Base-by-base conservation (phyloP, 805 yeast genomes). In the Priceomyces castillae region DNA sequence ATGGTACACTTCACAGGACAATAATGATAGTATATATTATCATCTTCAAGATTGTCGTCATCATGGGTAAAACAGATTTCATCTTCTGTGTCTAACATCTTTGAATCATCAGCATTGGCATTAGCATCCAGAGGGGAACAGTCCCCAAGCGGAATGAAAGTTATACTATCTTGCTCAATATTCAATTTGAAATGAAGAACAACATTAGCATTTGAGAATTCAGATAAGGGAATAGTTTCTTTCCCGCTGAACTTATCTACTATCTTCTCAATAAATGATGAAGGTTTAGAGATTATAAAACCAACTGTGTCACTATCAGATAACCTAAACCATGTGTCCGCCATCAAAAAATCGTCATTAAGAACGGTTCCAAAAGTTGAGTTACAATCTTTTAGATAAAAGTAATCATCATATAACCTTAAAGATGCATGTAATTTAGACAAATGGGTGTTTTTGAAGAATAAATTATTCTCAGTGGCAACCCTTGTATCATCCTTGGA, bases 331-430 rank as follows among this genome's bases (percentile, higher is more conserved):
- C 49, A 46, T 16, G 34, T 40, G 22, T 45, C 48, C 1, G 67
- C 62, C 12, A 52, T 38, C 14, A 70, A 50, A 19, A 57, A 54
- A 6, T 54, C 39, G 22, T 56, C 53, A 43, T 67, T 62, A 42
- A 64, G 39, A 7, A 65, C 46, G 14, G 75, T 69, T 1, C 76
- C 76, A 51, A 69, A 70, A 15, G 69, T 67, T 4, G 74, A 68
- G 20, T 48, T 47, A 20, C 47, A 42, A 44, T 71, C 76, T 46
- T 51, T 54, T 34, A 67, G 40, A 30, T 41, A 52, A 26, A 69
- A 52, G 11, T 20, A 31, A 12, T 54, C 56, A 22, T 59, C 48
- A 10, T 17, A 12, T 33, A 42, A 35, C 41, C 44, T 46, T 26
- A 69, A 40, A 14, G 46, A 42, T 7, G 74, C 75, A 48, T 71